Conservation (phyloP, 164 flowering plant species). For the Cinnamomum micranthum region DNA sequence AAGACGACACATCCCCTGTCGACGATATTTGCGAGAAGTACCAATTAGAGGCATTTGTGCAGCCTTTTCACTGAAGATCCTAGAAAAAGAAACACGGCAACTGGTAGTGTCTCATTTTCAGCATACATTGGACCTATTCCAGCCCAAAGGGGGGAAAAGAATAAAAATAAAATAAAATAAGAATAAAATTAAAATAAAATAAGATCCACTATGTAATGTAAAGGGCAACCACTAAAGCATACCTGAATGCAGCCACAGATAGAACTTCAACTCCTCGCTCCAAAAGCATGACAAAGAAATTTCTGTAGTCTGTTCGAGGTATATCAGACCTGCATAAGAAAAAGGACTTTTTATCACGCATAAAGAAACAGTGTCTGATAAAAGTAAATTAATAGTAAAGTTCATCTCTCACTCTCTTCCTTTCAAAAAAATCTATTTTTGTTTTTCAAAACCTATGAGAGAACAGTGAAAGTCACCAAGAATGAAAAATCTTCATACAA, state of each 20-base stretch:
- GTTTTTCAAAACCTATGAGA: too few relatives aligned
- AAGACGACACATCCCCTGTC: conserved; percentile 79
- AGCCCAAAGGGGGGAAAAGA: background rate
- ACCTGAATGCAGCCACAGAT: conserved; percentile 69
- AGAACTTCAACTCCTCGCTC: conserved; percentile 74
- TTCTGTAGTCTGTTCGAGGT: conserved; percentile 61
- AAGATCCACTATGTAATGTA: background rate
- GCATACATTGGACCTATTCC: too few relatives aligned
- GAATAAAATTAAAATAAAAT: background rate
- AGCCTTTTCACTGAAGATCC: conserved; percentile 67
- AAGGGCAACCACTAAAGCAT: background rate
- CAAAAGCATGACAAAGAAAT: conserved; percentile 70
- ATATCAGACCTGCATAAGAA: conserved; percentile 65
- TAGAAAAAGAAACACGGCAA: conserved; percentile 16
- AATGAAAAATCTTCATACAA: too few relatives aligned
- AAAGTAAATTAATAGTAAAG: too few relatives aligned
- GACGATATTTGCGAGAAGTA: conserved; percentile 68
- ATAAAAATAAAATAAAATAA: background rate
- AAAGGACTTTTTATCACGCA: too few relatives aligned
- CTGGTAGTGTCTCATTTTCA: too few relatives aligned
- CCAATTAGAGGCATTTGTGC: conserved; percentile 92
- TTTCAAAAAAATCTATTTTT: too few relatives aligned
- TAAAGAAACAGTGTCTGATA: too few relatives aligned
- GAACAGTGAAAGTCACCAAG: too few relatives aligned
- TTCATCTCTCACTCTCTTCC: too few relatives aligned